Conservation (phyloP, 352 stramenopile species). For the Ophiocytium majus region DNA sequence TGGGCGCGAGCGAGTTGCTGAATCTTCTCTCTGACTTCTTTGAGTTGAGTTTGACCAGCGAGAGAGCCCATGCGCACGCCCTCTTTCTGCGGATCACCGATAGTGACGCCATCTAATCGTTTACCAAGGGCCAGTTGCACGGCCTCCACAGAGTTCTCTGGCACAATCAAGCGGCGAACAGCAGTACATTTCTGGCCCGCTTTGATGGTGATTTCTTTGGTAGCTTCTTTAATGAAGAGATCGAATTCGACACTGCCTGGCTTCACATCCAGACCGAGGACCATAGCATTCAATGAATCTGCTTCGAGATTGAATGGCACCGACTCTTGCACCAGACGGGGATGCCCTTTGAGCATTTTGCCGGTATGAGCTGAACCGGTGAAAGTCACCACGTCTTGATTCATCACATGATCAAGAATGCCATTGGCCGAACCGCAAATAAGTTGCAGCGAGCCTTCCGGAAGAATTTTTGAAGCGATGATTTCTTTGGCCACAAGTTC, state of each 20-base stretch:
- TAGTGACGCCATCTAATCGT: neutral
- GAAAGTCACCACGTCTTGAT: slow-evolving; percentile 12
- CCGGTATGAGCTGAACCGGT: slow-evolving; percentile 8
- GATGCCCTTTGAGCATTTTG: slow-evolving; percentile 9
- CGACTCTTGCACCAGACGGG: neutral
- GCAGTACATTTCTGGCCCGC: slow-evolving; percentile 11
- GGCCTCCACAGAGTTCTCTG: neutral
- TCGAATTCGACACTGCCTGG: neutral
- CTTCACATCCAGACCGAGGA: neutral
- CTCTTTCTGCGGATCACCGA: neutral
- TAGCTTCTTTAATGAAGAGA: slow-evolving; percentile 13
- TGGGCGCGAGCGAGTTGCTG: neutral
- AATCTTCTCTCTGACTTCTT: neutral
- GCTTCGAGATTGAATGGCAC: neutral
- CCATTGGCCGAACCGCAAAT: neutral
- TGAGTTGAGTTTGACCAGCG: neutral
- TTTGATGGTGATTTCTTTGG: neutral
- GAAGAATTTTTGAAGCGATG: neutral
- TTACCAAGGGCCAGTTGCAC: neutral
- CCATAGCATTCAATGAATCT: neutral
- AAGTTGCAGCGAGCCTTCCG: neutral
- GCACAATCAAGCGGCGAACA: neutral
- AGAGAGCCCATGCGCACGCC: neutral
- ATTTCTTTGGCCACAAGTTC: slow-evolving; percentile 8
- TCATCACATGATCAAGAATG: slow-evolving; percentile 3